Evolutionary conservation across 2,329 filamentous ascomycete species (phyloP).

Genomic region (Pyricularia sp.): DNA sequence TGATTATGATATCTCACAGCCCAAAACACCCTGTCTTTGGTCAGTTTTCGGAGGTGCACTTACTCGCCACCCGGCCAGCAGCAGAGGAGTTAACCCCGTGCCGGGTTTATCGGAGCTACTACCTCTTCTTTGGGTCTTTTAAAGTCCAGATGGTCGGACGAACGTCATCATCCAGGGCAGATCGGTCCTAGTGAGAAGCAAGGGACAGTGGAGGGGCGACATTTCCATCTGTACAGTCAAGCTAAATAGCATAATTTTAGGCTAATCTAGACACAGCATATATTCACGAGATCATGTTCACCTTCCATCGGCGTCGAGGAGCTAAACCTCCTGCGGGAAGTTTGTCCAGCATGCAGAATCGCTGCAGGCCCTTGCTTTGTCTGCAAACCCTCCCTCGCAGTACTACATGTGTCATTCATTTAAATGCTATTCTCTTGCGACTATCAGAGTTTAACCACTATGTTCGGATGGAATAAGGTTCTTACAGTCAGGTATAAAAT

Average conservation of each 20-base stretch:
- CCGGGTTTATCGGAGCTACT: neutral
- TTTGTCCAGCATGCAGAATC: neutral
- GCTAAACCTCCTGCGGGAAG: neutral
- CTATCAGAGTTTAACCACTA: neutral
- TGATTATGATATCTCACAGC: neutral
- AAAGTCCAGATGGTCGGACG: neutral
- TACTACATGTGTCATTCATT: neutral
- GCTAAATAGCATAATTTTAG: neutral
- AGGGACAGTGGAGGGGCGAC: neutral
- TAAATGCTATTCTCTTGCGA: neutral
- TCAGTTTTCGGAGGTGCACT: neutral
- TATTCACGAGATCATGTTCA: neutral
- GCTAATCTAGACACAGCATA: neutral
- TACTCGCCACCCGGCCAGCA: neutral
- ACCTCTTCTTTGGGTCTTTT: neutral
- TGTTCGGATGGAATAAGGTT: neutral
- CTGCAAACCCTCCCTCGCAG: neutral
- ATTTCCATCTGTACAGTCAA: neutral
- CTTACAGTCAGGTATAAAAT: neutral
- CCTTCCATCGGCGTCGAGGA: neutral
- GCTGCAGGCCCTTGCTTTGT: neutral
- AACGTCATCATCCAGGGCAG: neutral
- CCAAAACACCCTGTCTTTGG: neutral
- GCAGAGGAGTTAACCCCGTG: neutral
- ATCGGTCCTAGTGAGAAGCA: neutral